Evolutionary conservation across 805 yeast genomes (phyloP).

Genomic region (Saccharomycopsis sp.): DNA sequence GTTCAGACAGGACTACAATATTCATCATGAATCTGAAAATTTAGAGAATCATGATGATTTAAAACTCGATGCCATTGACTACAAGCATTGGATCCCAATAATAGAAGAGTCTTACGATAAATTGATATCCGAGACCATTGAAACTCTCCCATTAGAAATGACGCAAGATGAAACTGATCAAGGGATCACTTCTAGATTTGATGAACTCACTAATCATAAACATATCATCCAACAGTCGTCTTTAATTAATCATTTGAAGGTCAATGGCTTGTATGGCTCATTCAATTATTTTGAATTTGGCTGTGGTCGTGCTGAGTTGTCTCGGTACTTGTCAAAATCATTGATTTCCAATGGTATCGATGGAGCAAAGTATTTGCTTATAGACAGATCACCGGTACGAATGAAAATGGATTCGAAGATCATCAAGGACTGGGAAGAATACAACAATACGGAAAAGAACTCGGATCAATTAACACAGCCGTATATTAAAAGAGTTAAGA

Average conservation of each 20-base stretch:
- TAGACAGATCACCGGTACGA: conserved; percentile 73
- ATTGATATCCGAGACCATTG: conserved; percentile 5
- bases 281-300: conserved; percentile 69
- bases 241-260: conserved; percentile 58
- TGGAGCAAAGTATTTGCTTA: conserved; percentile 40
- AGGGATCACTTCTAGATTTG: conserved; percentile 36
- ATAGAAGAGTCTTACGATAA: conserved; percentile 34
- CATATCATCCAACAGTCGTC: conserved; percentile 83
- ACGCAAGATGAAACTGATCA: conserved; percentile 25
- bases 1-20: conserved; percentile 44
- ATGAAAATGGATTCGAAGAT: conserved; percentile 74
- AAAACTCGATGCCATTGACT: conserved; percentile 14
- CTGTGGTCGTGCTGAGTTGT: conserved; percentile 82
- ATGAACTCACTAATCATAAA: conserved; percentile 50
- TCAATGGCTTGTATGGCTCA: conserved; percentile 31
- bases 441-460: background rate
- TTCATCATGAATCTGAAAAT: no score
- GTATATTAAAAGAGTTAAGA: conserved; percentile 47
- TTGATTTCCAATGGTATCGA: conserved; percentile 23
- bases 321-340: conserved; percentile 48
- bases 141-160: conserved; percentile 24
- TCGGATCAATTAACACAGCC: background rate
- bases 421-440: conserved; percentile 40
- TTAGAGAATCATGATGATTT: background rate
- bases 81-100: conserved; percentile 28